These are phyloP conservation scores for Sporothrix mexicana DNA, from an alignment of 2,329 filamentous ascomycete species.

Conservation along the genomic window DNA sequence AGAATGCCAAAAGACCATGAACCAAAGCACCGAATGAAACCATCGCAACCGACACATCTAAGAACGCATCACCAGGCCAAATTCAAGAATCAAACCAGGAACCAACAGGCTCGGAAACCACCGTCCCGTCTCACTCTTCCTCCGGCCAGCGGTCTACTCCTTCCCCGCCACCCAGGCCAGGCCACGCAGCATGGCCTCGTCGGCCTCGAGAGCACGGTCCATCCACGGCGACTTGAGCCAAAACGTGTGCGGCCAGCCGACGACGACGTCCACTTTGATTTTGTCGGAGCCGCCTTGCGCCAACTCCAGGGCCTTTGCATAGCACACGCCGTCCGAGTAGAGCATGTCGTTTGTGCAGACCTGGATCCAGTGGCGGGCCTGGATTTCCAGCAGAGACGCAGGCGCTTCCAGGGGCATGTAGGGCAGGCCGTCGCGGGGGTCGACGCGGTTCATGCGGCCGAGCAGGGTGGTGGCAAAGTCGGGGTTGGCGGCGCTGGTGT, in stretches of 20 bases:
- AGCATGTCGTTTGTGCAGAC: slow-evolving; percentile 57
- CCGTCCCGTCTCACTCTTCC: background rate
- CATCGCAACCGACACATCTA: background rate
- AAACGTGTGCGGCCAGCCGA: slow-evolving; percentile 59
- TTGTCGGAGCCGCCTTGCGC: slow-evolving; percentile 44
- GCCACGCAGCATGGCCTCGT: slow-evolving; percentile 51
- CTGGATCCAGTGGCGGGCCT: slow-evolving; percentile 56
- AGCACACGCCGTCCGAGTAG: slow-evolving; percentile 59
- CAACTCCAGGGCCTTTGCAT: slow-evolving; percentile 50
- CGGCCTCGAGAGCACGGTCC: slow-evolving; percentile 49
- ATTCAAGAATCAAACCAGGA: background rate
- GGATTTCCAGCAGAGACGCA: slow-evolving; percentile 41
- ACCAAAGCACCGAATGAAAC: background rate
- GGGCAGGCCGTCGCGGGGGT: slow-evolving; percentile 50
- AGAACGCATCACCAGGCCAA: background rate
- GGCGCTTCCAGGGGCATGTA: slow-evolving; percentile 51
- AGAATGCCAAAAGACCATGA: background rate
- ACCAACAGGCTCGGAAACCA: background rate
- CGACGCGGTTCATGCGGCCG: slow-evolving; percentile 44
- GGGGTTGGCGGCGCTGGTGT: slow-evolving; percentile 49
- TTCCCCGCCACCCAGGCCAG: slow-evolving; percentile 48
- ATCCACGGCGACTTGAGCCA: slow-evolving; percentile 56
- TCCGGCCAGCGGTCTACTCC: background rate
- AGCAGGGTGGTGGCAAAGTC: slow-evolving; percentile 48
- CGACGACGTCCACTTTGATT: slow-evolving; percentile 51